A percentile compares a stretch with the other conserved stretches of the same genome.
Conservation (phyloP, 2,329 filamentous ascomycete species). For the Beauveria sp. region DNA sequence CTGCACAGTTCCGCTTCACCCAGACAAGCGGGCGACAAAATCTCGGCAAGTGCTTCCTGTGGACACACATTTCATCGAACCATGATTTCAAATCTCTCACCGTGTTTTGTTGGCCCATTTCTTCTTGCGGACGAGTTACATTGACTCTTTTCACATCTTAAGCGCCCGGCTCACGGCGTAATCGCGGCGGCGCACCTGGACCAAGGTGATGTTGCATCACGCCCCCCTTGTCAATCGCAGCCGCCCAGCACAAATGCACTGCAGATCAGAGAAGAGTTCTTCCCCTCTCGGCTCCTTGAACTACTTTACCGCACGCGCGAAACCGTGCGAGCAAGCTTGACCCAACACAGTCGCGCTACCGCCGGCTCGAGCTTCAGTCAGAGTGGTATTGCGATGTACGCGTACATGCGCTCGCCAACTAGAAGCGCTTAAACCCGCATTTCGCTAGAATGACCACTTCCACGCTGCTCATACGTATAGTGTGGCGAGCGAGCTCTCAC, state of each 20-base stretch:
- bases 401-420: not conserved
- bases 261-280: not conserved
- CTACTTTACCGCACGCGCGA: not conserved
- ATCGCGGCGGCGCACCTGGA: not conserved
- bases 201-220: slow-evolving; percentile 6
- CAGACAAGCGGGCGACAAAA: not conserved
- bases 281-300: not conserved
- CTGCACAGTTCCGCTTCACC: not conserved
- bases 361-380: not conserved
- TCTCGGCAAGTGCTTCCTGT: not conserved
- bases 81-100: not conserved
- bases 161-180: slow-evolving; percentile 2
- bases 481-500: not conserved
- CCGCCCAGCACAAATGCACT: not conserved
- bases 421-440: not conserved
- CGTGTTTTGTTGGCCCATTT: not conserved
- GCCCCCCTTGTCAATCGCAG: not conserved
- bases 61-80: not conserved
- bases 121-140: not conserved
- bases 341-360: slow-evolving; percentile 3
- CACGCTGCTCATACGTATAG: not conserved
- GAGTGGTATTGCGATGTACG: not conserved
- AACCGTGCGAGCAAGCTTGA: not conserved
- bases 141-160: not conserved
- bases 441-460: not conserved